Conservation (phyloP, 1,139 yeast genomes). For the Wickerhamiella infanticola region DNA sequence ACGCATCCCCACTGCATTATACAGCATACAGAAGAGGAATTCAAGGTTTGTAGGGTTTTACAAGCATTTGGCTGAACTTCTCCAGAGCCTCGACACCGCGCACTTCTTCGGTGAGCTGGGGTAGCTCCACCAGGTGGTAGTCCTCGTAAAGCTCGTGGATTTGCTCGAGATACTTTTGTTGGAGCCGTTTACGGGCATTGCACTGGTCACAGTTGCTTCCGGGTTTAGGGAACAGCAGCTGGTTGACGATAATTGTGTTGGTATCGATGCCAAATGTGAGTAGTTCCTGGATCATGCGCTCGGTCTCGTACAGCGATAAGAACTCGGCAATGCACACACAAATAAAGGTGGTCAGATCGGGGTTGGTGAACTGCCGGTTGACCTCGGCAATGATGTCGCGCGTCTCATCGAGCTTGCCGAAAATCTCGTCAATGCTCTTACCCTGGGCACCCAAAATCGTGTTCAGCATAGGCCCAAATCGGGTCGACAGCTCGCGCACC, state of each 20-base stretch:
- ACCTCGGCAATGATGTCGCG: conserved; percentile 76
- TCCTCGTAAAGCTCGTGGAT: conserved; percentile 83
- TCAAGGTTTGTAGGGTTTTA: conserved; percentile 15
- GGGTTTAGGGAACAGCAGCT: conserved; percentile 54
- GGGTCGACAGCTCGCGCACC: conserved; percentile 70
- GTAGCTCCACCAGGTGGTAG: conserved; percentile 89
- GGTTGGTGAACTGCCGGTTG: conserved; percentile 86
- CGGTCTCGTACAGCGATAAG: conserved; percentile 88
- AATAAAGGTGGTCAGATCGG: conserved; percentile 88
- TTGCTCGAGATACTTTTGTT: conserved; percentile 83
- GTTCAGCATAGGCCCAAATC: conserved; percentile 81
- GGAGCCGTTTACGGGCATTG: conserved; percentile 89
- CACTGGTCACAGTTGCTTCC: conserved; percentile 69
- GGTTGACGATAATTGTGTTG: conserved; percentile 88
- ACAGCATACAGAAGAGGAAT: background rate
- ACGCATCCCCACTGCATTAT: no score
- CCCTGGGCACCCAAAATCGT: conserved; percentile 49
- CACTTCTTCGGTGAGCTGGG: conserved; percentile 83
- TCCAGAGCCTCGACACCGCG: conserved; percentile 78
- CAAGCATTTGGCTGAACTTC: conserved; percentile 29
- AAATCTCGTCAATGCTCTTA: conserved; percentile 57
- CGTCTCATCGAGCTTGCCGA: conserved; percentile 67
- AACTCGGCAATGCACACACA: conserved; percentile 97
- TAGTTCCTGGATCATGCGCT: conserved; percentile 90
- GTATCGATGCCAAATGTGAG: conserved; percentile 92